phyloP scores from a whole-genome alignment of 2,329 filamentous ascomycete genomes.

The Bipolaris bicolor region DNA sequence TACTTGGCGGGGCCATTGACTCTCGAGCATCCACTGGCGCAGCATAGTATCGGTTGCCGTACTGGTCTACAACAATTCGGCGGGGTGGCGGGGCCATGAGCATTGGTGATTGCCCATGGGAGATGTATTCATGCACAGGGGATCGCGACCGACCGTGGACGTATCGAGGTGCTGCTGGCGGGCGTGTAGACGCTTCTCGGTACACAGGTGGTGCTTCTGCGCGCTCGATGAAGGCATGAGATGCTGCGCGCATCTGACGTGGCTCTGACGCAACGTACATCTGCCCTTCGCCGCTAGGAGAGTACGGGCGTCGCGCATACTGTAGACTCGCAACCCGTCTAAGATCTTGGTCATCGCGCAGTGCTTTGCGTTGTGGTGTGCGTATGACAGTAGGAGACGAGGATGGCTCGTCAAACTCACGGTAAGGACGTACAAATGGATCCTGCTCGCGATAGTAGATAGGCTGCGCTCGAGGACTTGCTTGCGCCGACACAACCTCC shows the following conservation, averaged over 20 bases:
- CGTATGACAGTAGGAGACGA: conserved; percentile 49
- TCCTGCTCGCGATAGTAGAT: conserved; percentile 54
- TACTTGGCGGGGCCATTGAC: conserved; percentile 60
- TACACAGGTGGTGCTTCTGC: conserved; percentile 41
- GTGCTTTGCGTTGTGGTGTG: conserved; percentile 47
- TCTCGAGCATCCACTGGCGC: conserved; percentile 58
- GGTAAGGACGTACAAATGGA: conserved; percentile 45
- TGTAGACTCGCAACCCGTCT: conserved; percentile 57
- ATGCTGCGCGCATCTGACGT: conserved; percentile 49
- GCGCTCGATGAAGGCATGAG: conserved; percentile 52
- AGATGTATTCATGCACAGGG: conserved; percentile 49
- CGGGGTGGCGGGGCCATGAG: conserved; percentile 58
- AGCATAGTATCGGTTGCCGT: conserved; percentile 79
- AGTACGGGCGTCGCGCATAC: conserved; percentile 53
- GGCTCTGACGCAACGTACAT: conserved; percentile 48
- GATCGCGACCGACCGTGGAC: conserved; percentile 52
- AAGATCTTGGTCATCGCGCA: conserved; percentile 55
- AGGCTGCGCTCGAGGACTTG: conserved; percentile 49
- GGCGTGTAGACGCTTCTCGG: conserved; percentile 48
- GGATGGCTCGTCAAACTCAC: conserved; percentile 50
- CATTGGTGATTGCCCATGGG: conserved; percentile 46
- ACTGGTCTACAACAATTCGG: conserved; percentile 80
- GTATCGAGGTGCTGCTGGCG: conserved; percentile 46
- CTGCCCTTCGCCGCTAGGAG: conserved; percentile 44
- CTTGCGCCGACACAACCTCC: conserved; percentile 49